Percentiles rank a stretch among this genome's conserved stretches.
Conservation (phyloP, 257 asterid genomes). For the Scutellaria minor region DNA sequence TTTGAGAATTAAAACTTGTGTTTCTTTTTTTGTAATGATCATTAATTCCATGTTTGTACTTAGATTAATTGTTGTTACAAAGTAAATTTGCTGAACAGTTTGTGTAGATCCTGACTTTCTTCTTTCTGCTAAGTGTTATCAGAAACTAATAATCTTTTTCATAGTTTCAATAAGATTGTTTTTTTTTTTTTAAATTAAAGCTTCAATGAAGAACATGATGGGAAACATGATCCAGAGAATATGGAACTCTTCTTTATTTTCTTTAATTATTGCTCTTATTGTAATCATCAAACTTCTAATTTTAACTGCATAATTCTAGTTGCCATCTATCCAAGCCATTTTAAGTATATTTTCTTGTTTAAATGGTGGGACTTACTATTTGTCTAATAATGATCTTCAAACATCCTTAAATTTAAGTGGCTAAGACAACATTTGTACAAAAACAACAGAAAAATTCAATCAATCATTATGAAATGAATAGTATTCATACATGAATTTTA, state of each 20-base stretch:
- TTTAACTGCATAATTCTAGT: not conserved
- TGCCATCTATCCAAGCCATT: not conserved
- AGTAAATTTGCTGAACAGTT: constrained; percentile 32
- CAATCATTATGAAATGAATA: constrained; percentile 4
- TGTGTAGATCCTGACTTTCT: constrained; percentile 35
- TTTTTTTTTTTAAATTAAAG: constrained; percentile 7
- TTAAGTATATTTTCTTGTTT: not conserved
- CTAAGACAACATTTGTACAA: not conserved
- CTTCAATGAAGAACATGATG: constrained; percentile 15
- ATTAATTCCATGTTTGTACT: not conserved
- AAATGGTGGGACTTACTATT: too few relatives aligned
- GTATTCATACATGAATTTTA: not conserved
- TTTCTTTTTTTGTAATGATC: not conserved
- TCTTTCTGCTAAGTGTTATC: constrained; percentile 12
- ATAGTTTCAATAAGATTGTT: not conserved
- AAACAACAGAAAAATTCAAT: not conserved
- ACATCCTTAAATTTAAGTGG: too few relatives aligned
- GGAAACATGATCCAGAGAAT: constrained; percentile 41
- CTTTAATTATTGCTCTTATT: constrained; percentile 18
- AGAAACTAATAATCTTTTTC: not conserved
- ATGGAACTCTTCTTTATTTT: constrained; percentile 24
- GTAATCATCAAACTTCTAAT: constrained; percentile 1
- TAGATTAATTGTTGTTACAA: constrained; percentile 3
- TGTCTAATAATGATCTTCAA: too few relatives aligned
- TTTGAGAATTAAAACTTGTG: not conserved